phyloP scores from a whole-genome alignment of 2,329 filamentous ascomycete species.

The Grosmannia serpens region DNA sequence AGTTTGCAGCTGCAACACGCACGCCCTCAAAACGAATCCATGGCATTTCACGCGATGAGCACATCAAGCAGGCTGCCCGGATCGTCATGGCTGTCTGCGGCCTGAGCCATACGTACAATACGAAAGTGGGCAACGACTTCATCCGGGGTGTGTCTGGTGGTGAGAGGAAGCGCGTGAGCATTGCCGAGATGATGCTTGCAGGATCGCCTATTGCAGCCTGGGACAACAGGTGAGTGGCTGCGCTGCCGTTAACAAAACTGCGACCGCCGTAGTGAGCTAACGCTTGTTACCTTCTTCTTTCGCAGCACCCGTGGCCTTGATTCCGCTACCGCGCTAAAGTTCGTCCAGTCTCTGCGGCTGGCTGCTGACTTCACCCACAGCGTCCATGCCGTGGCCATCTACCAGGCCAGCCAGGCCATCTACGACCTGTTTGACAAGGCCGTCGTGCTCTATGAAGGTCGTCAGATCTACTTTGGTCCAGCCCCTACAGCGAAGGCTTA shows the following conservation, averaged over 20 bases:
- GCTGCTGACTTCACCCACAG: slow-evolving; percentile 52
- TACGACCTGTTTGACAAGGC: slow-evolving; percentile 64
- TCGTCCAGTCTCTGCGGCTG: slow-evolving; percentile 50
- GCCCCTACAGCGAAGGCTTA: slow-evolving; percentile 49
- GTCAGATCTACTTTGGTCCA: slow-evolving; percentile 55
- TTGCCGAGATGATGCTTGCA: slow-evolving; percentile 56
- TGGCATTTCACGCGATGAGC: neutral
- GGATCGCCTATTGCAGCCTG: slow-evolving; percentile 54
- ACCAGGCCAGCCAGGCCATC: slow-evolving; percentile 55
- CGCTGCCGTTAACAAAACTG: neutral
- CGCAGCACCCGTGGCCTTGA: slow-evolving; percentile 48
- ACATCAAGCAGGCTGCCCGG: neutral
- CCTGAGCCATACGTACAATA: slow-evolving; percentile 55
- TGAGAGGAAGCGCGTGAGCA: slow-evolving; percentile 62
- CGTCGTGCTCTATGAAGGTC: slow-evolving; percentile 55
- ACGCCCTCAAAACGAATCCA: neutral
- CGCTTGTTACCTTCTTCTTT: neutral
- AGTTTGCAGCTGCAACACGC: slow-evolving; percentile 28
- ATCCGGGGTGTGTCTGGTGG: slow-evolving; percentile 51
- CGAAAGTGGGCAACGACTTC: slow-evolving; percentile 56
- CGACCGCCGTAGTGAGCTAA: neutral
- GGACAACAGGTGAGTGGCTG: slow-evolving; percentile 43
- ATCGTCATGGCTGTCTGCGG: slow-evolving; percentile 54
- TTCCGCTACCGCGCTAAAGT: slow-evolving; percentile 53
- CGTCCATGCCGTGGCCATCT: slow-evolving; percentile 52